These are phyloP conservation scores for Starmerella bombi DNA, from an alignment of 805 yeast genomes.

Conservation along the genomic window DNA sequence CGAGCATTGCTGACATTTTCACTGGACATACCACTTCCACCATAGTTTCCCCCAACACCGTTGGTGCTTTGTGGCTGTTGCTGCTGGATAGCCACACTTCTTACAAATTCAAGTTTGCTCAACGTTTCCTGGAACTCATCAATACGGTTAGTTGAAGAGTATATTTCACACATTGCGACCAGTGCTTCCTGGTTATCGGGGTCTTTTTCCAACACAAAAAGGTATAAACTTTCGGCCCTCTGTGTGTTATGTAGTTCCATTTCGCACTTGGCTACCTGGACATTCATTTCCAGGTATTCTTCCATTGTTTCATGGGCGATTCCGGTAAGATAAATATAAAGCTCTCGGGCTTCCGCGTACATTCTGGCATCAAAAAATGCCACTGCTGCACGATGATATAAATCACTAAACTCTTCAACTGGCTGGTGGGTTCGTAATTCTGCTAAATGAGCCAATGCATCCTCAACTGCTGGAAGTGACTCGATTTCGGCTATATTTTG, in stretches of 20 bases:
- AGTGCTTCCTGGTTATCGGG: constrained; percentile 52
- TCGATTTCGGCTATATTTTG: constrained; percentile 20
- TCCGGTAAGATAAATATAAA: constrained; percentile 43
- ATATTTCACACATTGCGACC: constrained; percentile 69
- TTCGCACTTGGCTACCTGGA: constrained; percentile 62
- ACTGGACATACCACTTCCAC: neutral
- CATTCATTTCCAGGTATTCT: constrained; percentile 30
- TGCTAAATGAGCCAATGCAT: constrained; percentile 59
- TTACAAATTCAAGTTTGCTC: constrained; percentile 8
- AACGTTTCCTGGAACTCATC: constrained; percentile 23
- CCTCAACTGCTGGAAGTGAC: constrained; percentile 35
- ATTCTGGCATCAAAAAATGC: constrained; percentile 55
- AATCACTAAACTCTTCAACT: constrained; percentile 48
- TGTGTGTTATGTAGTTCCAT: constrained; percentile 45
- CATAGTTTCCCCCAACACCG: neutral
- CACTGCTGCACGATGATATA: constrained; percentile 63
- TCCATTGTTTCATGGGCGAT: constrained; percentile 22
- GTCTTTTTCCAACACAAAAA: constrained; percentile 21
- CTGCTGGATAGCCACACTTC: constrained; percentile 1
- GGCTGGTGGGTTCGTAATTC: constrained; percentile 45
- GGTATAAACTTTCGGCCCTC: constrained; percentile 25
- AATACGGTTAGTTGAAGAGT: constrained; percentile 33
- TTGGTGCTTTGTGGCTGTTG: no score
- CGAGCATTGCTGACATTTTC: neutral
- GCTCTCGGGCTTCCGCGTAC: constrained; percentile 62